Conservation (phyloP, 495 filamentous ascomycete genomes). For the Thermothielavioides terrestris region DNA sequence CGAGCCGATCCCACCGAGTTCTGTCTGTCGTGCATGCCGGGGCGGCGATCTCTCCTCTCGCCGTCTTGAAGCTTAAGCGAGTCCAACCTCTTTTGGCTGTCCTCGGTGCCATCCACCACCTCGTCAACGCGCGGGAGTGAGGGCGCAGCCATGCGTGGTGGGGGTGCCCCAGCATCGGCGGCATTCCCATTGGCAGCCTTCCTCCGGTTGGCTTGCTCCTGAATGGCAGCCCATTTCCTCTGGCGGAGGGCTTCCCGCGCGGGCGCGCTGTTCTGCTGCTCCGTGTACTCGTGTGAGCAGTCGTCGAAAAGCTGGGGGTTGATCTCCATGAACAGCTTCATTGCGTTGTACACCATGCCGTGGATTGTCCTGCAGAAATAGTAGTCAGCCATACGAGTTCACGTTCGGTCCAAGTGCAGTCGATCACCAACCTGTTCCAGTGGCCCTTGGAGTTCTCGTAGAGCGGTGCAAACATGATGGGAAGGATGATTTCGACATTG, state of each 20-base stretch:
- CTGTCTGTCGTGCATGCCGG: conserved; percentile 41
- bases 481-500: conserved; percentile 95
- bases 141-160: conserved; percentile 9
- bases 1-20: conserved; percentile 42
- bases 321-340: conserved; percentile 99
- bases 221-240: conserved; percentile 77
- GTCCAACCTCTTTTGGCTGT: conserved; percentile 76
- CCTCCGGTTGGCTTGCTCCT: conserved; percentile 63
- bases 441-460: conserved; percentile 99
- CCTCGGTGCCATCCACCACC: conserved; percentile 65
- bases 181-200: conserved; percentile 31
- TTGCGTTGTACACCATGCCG: conserved; percentile 99
- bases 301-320: conserved; percentile 98
- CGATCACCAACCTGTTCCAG: conserved; percentile 90
- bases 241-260: conserved; percentile 67
- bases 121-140: conserved; percentile 49
- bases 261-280: conserved; percentile 82
- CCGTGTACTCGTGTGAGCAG: conserved; percentile 96
- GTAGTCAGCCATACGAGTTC: neutral
- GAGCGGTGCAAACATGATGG: conserved; percentile 98
- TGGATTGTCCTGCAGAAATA: conserved; percentile 85
- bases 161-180: conserved; percentile 8
- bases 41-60: conserved; percentile 37
- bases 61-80: conserved; percentile 73
- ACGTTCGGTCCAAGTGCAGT: neutral